Conservation (phyloP, 2,329 filamentous ascomycete species). For the Chalaropsis thielavioides region DNA sequence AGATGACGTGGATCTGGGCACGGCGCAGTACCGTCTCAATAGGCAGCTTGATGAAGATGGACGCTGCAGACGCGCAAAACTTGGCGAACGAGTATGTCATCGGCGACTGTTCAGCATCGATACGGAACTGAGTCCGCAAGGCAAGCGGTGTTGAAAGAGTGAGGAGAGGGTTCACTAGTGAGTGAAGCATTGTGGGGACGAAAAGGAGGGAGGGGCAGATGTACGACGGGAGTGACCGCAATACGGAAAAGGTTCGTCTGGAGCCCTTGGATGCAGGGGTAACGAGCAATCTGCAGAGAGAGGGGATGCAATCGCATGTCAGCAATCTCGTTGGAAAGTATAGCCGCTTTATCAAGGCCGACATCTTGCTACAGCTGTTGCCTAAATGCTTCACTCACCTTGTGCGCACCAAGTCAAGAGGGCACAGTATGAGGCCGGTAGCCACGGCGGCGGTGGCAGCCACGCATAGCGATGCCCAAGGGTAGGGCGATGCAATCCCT, state of each 20-base stretch:
- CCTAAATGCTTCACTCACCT: conserved; percentile 30
- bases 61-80: conserved; percentile 64
- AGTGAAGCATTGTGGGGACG: conserved; percentile 75
- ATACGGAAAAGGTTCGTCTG: conserved; percentile 61
- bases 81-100: conserved; percentile 68
- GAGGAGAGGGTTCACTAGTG: conserved; percentile 68
- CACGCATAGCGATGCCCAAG: conserved; percentile 66
- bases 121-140: conserved; percentile 67
- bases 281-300: conserved; percentile 56
- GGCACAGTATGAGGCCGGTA: conserved; percentile 68
- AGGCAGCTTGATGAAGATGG: conserved; percentile 75
- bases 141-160: conserved; percentile 71
- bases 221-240: conserved; percentile 66
- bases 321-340: conserved; percentile 19
- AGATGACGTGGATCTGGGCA: conserved; percentile 64
- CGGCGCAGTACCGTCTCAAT: conserved; percentile 83
- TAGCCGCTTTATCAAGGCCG: background rate
- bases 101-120: conserved; percentile 71
- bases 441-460: conserved; percentile 48
- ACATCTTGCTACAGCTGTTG: background rate
- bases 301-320: conserved; percentile 19
- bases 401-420: conserved; percentile 80
- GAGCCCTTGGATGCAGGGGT: conserved; percentile 63
- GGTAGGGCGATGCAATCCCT: conserved; percentile 61
- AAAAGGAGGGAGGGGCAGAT: conserved; percentile 56